phyloP scores from a whole-genome alignment of 2,329 filamentous ascomycete genomes.

The Colletotrichum coccodes region DNA sequence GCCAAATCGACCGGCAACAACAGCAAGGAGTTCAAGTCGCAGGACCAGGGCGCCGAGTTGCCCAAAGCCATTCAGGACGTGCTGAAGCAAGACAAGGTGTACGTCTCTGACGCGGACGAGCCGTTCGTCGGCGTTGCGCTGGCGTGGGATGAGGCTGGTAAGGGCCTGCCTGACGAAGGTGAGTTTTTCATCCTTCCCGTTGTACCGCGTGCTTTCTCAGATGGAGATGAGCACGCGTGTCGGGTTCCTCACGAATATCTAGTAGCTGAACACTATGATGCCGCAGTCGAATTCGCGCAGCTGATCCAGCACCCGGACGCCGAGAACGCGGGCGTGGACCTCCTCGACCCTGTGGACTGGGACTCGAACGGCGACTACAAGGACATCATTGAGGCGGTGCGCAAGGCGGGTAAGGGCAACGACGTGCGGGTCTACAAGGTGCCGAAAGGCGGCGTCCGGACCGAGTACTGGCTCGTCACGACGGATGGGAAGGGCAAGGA shows the following conservation, averaged over 20 bases:
- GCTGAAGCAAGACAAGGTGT: constrained; percentile 69
- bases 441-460: constrained; percentile 67
- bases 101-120: constrained; percentile 86
- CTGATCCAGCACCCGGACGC: constrained; percentile 70
- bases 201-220: neutral
- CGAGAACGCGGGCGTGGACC: constrained; percentile 67
- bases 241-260: neutral
- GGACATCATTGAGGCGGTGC: constrained; percentile 75
- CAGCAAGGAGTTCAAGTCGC: constrained; percentile 58
- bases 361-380: constrained; percentile 78
- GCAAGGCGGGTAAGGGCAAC: constrained; percentile 68
- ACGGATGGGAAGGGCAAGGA: constrained; percentile 65
- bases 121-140: constrained; percentile 83
- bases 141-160: constrained; percentile 63
- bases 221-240: neutral
- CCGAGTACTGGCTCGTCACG: constrained; percentile 84
- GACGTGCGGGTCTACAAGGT: constrained; percentile 83
- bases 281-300: constrained; percentile 67
- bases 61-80: constrained; percentile 66
- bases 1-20: constrained; percentile 40
- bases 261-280: neutral
- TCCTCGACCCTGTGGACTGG: constrained; percentile 76
- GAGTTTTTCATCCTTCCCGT: constrained; percentile 39
- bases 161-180: constrained; percentile 71
- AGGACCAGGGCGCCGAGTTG: constrained; percentile 65